Evolutionary conservation across 2,329 filamentous ascomycete genomes (phyloP).

Genomic region (Aspergillus awamori): DNA sequence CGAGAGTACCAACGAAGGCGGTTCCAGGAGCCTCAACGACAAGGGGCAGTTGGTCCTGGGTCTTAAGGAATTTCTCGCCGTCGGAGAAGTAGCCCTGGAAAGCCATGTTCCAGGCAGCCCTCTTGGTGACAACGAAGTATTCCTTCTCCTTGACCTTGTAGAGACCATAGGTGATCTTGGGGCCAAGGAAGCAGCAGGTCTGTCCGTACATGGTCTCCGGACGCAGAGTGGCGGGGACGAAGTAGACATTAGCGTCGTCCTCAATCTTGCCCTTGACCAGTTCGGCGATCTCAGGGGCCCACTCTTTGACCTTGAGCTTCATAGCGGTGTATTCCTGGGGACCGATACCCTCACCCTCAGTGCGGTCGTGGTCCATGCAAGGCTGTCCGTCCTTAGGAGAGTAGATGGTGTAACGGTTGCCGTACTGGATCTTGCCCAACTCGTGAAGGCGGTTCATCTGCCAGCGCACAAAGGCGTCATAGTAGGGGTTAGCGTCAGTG

Average conservation of each 20-base stretch:
- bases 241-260: slow-evolving; percentile 76
- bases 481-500: slow-evolving; percentile 95
- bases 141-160: slow-evolving; percentile 78
- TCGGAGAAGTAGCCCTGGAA: slow-evolving; percentile 82
- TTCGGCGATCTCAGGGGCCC: slow-evolving; percentile 75
- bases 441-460: slow-evolving; percentile 93
- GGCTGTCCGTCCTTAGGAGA: slow-evolving; percentile 85
- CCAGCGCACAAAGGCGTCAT: slow-evolving; percentile 93
- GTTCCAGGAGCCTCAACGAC: slow-evolving; percentile 75
- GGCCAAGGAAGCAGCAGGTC: slow-evolving; percentile 92
- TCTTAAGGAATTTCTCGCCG: slow-evolving; percentile 48
- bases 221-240: slow-evolving; percentile 87
- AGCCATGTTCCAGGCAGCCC: slow-evolving; percentile 90
- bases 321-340: slow-evolving; percentile 91
- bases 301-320: slow-evolving; percentile 89
- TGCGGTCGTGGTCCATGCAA: slow-evolving; percentile 85
- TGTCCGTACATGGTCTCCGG: slow-evolving; percentile 99
- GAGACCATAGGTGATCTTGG: slow-evolving; percentile 84
- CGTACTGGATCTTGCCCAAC: slow-evolving; percentile 89
- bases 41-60: slow-evolving; percentile 74
- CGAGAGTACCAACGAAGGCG: slow-evolving; percentile 81
- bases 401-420: slow-evolving; percentile 91
- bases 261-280: slow-evolving; percentile 77
- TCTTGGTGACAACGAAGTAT: slow-evolving; percentile 81
- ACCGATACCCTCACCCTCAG: slow-evolving; percentile 76